Evolutionary conservation across 2,329 filamentous ascomycete species (phyloP).

Genomic region (Talaromyces sp.): DNA sequence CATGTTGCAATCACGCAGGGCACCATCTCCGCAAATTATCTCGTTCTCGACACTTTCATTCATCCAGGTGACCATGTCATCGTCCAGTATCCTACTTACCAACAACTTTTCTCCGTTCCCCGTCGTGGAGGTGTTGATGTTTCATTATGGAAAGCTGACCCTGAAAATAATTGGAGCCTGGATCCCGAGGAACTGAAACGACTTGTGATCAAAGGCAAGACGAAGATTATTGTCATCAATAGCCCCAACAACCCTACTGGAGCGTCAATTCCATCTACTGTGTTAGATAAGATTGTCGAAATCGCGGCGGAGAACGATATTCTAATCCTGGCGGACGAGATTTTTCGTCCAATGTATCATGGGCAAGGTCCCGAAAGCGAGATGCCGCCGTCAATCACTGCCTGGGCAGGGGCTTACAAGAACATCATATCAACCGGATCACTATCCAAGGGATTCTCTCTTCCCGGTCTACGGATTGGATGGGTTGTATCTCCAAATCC

Average conservation of each 20-base stretch:
- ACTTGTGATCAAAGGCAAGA: conserved; percentile 1
- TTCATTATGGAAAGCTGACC: background rate
- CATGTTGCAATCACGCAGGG: conserved; percentile 43
- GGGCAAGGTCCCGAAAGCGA: background rate
- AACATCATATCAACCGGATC: conserved; percentile 10
- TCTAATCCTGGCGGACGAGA: conserved; percentile 15
- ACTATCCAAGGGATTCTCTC: background rate
- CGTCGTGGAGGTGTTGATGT: background rate
- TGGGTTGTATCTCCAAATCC: conserved; percentile 2
- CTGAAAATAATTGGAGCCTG: background rate
- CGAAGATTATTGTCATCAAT: conserved; percentile 13
- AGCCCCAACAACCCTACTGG: conserved; percentile 14
- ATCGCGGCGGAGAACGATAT: conserved; percentile 21
- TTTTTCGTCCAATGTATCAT: background rate
- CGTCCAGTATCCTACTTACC: conserved; percentile 82
- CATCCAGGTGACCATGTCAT: conserved; percentile 76
- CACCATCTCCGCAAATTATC: conserved; percentile 77
- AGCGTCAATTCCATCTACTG: background rate
- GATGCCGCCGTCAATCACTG: background rate
- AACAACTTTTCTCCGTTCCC: conserved; percentile 76
- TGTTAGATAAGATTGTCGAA: conserved; percentile 18
- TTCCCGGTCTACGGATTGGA: conserved; percentile 6
- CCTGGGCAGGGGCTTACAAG: background rate
- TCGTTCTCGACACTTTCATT: conserved; percentile 69
- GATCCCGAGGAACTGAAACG: background rate